phyloP scores from a whole-genome alignment of 1,284 basidiomycete species.

The Wolfiporia cocos region DNA sequence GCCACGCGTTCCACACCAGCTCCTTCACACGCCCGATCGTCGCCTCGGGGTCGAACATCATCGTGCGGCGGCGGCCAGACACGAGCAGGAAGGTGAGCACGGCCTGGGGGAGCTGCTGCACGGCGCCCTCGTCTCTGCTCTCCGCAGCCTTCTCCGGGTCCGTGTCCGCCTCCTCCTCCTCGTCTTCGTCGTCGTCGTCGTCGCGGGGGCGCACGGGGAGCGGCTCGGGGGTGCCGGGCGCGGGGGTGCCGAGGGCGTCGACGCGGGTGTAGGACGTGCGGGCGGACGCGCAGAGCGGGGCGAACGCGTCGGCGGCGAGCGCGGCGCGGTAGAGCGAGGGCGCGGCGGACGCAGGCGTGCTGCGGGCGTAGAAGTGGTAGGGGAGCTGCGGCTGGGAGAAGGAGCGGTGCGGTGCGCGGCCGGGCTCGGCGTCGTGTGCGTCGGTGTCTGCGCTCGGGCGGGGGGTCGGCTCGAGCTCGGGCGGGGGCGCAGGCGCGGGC shows the following conservation, averaged over 20 bases:
- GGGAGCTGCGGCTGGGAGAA: conserved; percentile 7
- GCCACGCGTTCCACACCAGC: conserved; percentile 82
- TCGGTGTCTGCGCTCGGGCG: too few species aligned
- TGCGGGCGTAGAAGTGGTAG: conserved; percentile 1
- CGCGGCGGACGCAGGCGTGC: conserved; percentile 1
- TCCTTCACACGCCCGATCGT: conserved; percentile 81
- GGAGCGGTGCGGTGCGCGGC: conserved; percentile 3
- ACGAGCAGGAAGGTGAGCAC: conserved; percentile 74
- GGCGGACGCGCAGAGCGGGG: conserved; percentile 27
- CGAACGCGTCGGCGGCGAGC: conserved; percentile 18
- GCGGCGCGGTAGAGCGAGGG: conserved; percentile 8
- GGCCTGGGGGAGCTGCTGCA: conserved; percentile 59
- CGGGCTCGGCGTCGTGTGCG: neutral
- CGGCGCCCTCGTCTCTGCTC: conserved; percentile 16
- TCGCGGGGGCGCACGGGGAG: conserved; percentile 12
- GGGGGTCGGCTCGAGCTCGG: too few species aligned
- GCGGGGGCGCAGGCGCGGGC: too few species aligned
- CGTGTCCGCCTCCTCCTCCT: conserved; percentile 9
- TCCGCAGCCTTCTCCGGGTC: conserved; percentile 7
- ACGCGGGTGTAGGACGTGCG: conserved; percentile 34
- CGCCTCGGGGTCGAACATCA: conserved; percentile 75
- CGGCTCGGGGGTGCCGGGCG: conserved; percentile 1
- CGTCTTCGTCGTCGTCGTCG: conserved; percentile 12
- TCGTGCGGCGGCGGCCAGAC: conserved; percentile 64
- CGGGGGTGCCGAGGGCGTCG: conserved; percentile 18